phyloP scores from a whole-genome alignment of 2,329 filamentous ascomycete species.

The Beauveria sp. region DNA sequence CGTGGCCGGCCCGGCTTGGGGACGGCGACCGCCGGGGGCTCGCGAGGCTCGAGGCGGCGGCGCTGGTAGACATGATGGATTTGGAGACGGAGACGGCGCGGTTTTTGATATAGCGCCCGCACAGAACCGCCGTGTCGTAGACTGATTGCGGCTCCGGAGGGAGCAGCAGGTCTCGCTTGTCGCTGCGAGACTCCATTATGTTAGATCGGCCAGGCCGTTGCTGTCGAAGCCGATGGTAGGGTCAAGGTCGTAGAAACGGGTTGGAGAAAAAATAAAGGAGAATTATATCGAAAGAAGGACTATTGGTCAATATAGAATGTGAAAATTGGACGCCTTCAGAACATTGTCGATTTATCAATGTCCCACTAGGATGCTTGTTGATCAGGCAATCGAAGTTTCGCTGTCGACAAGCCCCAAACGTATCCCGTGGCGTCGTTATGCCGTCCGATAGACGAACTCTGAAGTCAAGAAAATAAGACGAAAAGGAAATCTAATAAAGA shows the following conservation, averaged over 20 bases:
- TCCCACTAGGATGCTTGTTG: no score
- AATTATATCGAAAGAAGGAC: not conserved
- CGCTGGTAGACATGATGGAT: not conserved
- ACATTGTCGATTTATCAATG: no score
- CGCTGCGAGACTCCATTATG: not conserved
- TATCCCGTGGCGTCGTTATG: not conserved
- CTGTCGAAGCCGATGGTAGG: not conserved
- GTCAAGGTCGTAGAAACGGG: no score
- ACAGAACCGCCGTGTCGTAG: not conserved
- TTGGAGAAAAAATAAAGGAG: not conserved
- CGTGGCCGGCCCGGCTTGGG: not conserved
- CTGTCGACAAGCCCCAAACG: not conserved
- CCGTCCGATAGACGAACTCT: not conserved
- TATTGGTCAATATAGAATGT: not conserved
- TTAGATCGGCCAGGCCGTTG: not conserved
- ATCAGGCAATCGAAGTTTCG: not conserved
- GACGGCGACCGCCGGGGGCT: not conserved
- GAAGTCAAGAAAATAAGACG: not conserved
- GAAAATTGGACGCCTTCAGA: no score
- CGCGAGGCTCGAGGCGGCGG: not conserved
- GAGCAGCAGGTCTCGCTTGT: constrained; percentile 1
- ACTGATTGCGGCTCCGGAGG: not conserved
- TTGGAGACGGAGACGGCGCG: not conserved
- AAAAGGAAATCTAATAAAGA: not conserved
- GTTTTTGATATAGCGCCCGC: constrained; percentile 2